Evolutionary conservation across 306 rosid genomes (phyloP).

Genomic region (Cucurbita argyrosperma): DNA sequence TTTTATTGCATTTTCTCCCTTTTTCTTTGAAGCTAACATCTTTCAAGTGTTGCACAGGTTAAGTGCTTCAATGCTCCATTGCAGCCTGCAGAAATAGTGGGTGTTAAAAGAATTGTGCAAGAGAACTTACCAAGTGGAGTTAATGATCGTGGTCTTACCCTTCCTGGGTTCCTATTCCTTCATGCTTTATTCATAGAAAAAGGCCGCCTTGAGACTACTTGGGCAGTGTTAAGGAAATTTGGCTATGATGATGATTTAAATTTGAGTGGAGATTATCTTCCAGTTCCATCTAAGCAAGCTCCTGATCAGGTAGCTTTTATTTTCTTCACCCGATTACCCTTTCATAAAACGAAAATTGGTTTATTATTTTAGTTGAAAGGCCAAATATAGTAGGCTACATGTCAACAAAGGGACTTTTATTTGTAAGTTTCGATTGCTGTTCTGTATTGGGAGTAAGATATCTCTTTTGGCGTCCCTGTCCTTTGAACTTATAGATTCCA

Average conservation of each 20-base stretch:
- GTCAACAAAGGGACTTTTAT: not conserved
- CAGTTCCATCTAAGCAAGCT: conserved; percentile 52
- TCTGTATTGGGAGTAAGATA: not conserved
- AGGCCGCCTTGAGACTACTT: conserved; percentile 67
- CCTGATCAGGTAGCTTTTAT: conserved; percentile 63
- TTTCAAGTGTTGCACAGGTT: conserved; percentile 30
- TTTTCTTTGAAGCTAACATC: conserved; percentile 1
- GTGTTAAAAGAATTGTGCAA: conserved; percentile 57
- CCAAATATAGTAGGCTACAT: not conserved
- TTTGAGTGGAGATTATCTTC: conserved; percentile 55
- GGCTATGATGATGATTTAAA: conserved; percentile 73
- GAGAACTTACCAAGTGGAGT: conserved; percentile 65
- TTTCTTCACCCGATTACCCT: not conserved
- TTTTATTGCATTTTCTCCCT: not conserved
- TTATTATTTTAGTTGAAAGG: not conserved
- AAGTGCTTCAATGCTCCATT: conserved; percentile 65
- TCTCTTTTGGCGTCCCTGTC: not conserved
- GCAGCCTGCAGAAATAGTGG: conserved; percentile 52
- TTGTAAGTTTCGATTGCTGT: not conserved
- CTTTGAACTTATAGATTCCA: not conserved
- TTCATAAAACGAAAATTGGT: not conserved
- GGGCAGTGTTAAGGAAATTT: conserved; percentile 78
- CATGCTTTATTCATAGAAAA: conserved; percentile 62
- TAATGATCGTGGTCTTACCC: conserved; percentile 74
- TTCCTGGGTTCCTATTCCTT: conserved; percentile 55